A percentile compares a stretch with the other conserved stretches of the same genome.
phyloP scores from a whole-genome alignment of 2,329 filamentous ascomycete genomes.

The Trichophyton mentagrophytes region DNA sequence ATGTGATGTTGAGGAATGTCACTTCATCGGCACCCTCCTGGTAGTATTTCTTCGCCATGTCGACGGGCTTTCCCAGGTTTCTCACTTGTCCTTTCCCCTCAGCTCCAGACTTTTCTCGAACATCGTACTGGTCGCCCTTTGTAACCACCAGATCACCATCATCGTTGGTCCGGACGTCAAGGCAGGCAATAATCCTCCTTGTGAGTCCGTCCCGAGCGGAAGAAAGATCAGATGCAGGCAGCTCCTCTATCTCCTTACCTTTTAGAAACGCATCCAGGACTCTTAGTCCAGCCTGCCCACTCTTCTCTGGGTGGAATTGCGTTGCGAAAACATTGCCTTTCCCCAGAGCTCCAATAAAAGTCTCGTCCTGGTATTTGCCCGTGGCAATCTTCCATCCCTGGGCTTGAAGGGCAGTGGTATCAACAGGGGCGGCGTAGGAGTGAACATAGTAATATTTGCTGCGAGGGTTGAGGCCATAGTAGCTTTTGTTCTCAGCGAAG shows the following conservation, averaged over 20 bases:
- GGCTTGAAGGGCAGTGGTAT: conserved; percentile 57
- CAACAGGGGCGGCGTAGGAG: conserved; percentile 75
- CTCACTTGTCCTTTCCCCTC: conserved; percentile 53
- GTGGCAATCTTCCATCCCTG: conserved; percentile 89
- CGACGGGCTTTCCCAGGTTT: conserved; percentile 92
- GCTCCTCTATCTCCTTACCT: conserved; percentile 47
- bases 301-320: conserved; percentile 98
- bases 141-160: conserved; percentile 91
- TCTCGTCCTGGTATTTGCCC: conserved; percentile 72
- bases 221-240: conserved; percentile 27
- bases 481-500: conserved; percentile 31
- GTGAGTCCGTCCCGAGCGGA: conserved; percentile 56
- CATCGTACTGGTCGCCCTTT: conserved; percentile 97
- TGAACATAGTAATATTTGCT: conserved; percentile 99
- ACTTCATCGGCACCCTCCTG: conserved; percentile 93
- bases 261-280: conserved; percentile 76
- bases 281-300: conserved; percentile 72
- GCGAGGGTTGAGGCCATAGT: conserved; percentile 65
- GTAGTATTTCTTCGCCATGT: conserved; percentile 89
- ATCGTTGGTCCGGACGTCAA: conserved; percentile 92
- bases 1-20: conserved; percentile 96
- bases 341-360: conserved; percentile 82
- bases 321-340: conserved; percentile 78
- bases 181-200: conserved; percentile 84
- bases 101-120: conserved; percentile 66